phyloP scores from a whole-genome alignment of 108 stramenopile genomes.

The Cyclotella atomus region DNA sequence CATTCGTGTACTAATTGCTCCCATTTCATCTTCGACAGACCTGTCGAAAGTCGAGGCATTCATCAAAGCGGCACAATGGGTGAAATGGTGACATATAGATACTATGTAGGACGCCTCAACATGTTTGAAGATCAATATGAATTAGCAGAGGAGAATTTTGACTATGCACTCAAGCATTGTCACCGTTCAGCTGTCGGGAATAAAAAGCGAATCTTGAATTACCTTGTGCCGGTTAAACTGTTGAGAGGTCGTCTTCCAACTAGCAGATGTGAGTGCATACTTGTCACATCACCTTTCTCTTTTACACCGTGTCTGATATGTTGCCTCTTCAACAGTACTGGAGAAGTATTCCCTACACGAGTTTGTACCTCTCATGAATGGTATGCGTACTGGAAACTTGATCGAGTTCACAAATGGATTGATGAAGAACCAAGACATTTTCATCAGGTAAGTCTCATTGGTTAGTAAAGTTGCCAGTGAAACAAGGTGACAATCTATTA shows the following conservation, averaged over 20 bases:
- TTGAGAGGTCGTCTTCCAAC: conserved; percentile 86
- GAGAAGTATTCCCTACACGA: conserved; percentile 85
- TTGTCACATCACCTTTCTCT: conserved; percentile 18
- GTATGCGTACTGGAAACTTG: conserved; percentile 86
- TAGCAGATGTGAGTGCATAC: conserved; percentile 54
- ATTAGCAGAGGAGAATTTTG: conserved; percentile 85
- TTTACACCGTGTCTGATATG: background rate
- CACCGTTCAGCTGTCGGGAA: conserved; percentile 70
- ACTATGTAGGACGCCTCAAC: conserved; percentile 89
- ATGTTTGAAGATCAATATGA: conserved; percentile 96
- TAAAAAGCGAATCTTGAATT: conserved; percentile 87
- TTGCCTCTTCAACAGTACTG: conserved; percentile 48
- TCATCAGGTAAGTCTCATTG: conserved; percentile 59
- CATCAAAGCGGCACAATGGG: conserved; percentile 77
- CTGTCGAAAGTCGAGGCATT: conserved; percentile 66
- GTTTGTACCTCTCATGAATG: conserved; percentile 78
- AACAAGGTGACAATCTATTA: too few species aligned
- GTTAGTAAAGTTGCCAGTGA: too few species aligned
- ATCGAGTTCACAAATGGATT: conserved; percentile 87
- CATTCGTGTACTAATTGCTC: too few species aligned
- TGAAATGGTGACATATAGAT: conserved; percentile 93
- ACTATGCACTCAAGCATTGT: conserved; percentile 87
- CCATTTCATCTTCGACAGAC: too few species aligned
- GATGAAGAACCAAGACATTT: conserved; percentile 78
- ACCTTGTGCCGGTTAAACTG: conserved; percentile 92